Conservation (phyloP, 2,329 filamentous ascomycete species). For the Arthrobotrys musiformis region DNA sequence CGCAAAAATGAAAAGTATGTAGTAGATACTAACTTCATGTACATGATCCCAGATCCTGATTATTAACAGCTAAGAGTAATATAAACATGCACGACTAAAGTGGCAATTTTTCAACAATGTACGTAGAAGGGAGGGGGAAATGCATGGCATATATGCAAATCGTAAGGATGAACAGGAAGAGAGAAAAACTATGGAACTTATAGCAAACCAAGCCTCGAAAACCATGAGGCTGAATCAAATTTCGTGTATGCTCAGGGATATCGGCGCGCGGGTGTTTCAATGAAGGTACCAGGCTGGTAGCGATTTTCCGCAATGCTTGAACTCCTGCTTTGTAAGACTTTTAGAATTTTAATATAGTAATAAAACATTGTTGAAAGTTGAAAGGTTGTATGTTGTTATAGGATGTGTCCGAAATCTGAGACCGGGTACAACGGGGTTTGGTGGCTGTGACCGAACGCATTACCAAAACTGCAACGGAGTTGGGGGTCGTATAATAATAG, state of each 20-base stretch:
- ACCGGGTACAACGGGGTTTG: not conserved
- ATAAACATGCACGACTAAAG: constrained; percentile 15
- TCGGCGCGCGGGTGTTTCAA: not conserved
- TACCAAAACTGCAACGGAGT: not conserved
- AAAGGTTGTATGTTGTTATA: not conserved
- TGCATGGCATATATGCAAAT: not conserved
- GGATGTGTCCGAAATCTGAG: not conserved
- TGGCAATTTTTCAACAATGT: constrained; percentile 16
- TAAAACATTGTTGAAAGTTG: constrained; percentile 42
- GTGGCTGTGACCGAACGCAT: constrained; percentile 14
- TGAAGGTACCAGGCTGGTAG: not conserved
- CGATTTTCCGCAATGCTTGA: constrained; percentile 12
- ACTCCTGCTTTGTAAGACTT: constrained; percentile 26
- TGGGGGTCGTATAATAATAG: not conserved
- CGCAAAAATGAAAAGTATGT: constrained; percentile 14
- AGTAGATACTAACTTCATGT: constrained; percentile 26
- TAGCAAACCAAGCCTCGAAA: constrained; percentile 12
- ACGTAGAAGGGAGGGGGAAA: not conserved
- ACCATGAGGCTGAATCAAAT: not conserved
- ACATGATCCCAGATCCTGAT: constrained; percentile 50
- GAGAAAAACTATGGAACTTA: not conserved
- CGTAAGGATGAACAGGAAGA: not conserved
- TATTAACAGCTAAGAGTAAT: constrained; percentile 24
- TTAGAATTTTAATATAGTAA: constrained; percentile 30
- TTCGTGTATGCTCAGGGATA: not conserved